Base-by-base conservation (phyloP, 768 basidiomycete species). In the Phaeotremella skinneri region DNA sequence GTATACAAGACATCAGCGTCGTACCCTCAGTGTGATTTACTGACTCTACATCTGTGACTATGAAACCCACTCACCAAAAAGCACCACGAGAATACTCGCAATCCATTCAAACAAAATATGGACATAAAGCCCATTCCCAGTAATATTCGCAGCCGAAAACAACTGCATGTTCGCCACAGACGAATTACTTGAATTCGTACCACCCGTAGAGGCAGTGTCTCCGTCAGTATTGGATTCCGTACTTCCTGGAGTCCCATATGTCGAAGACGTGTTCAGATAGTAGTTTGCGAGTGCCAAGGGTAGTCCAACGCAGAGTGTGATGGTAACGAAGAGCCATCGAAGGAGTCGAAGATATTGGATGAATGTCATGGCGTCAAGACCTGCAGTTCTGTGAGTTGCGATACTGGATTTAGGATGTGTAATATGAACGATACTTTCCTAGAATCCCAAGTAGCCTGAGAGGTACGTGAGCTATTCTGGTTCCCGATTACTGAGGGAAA, bases 361-460 rank as follows among this genome's bases (percentile, higher is more conserved):
- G 77, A 87, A 98, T 20, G 87, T 83, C 49, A 92, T 89, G 0
- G 94, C 94, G 73, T 99, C 96, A 9, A 96, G 84, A 27, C 96
- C 94, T 73, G 91, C n/a, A n/a, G 47, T 11, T 31, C n/a, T 7
- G 55, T 42, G 14, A n/a, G n/a, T n/a, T n/a, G n/a, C n/a, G n/a
- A n/a, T n/a, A n/a, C n/a, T n/a, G n/a, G n/a, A n/a, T n/a, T n/a
- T n/a, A n/a, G 53, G 34, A 25, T 7, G 42, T 11, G 1, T 32
- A 29, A 52, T n/a, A 37, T 21, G 27, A 9, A 3, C 11, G 30
- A 47, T 9, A 45, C 56, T 37, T 20, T 59, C 64, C 64, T 31
- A 66, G 47, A 20, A 58, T n/a, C 29, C 48, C 21, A 5, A 66
- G 43, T 17, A 49, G 16, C 41, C 59, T 60, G 29, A n/a, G 42